These are phyloP conservation scores for Ophiobolus disseminans DNA, from an alignment of 2,329 filamentous ascomycete genomes.

Conservation along the genomic window DNA sequence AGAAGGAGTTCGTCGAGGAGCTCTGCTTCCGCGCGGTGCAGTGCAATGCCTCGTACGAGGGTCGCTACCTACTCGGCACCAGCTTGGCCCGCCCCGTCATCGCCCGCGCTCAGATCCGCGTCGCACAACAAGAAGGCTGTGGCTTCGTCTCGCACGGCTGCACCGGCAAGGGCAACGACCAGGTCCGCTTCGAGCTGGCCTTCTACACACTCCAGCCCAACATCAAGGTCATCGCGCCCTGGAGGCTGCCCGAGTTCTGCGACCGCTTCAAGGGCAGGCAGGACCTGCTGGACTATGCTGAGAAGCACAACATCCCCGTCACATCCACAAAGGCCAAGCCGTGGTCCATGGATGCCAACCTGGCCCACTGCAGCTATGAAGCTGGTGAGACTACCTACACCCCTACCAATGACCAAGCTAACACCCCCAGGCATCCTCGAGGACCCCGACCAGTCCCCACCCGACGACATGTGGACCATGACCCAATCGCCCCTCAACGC, in stretches of 20 bases:
- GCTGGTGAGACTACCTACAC: slow-evolving; percentile 57
- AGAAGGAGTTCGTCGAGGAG: slow-evolving; percentile 79
- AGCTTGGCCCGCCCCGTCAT: slow-evolving; percentile 74
- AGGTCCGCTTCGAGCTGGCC: slow-evolving; percentile 70
- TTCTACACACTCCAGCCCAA: slow-evolving; percentile 68
- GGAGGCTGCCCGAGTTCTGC: slow-evolving; percentile 74
- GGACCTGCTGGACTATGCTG: slow-evolving; percentile 76
- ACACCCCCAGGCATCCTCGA: slow-evolving; percentile 62
- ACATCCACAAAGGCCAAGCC: slow-evolving; percentile 74
- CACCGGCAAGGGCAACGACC: slow-evolving; percentile 63
- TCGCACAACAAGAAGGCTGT: slow-evolving; percentile 69
- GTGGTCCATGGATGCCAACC: slow-evolving; percentile 64
- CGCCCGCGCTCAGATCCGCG: slow-evolving; percentile 69
- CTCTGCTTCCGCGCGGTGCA: slow-evolving; percentile 81
- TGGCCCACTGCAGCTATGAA: slow-evolving; percentile 82
- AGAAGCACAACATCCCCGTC: slow-evolving; percentile 71
- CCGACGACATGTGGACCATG: slow-evolving; percentile 81
- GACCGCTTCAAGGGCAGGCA: slow-evolving; percentile 74
- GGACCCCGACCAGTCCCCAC: slow-evolving; percentile 69
- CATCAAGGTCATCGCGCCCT: slow-evolving; percentile 78
- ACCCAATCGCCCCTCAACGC: slow-evolving; percentile 73
- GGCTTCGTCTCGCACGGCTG: slow-evolving; percentile 57
- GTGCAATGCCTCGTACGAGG: slow-evolving; percentile 68
- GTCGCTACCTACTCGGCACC: slow-evolving; percentile 61
- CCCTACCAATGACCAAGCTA: not conserved